Evolutionary conservation across 2,329 filamentous ascomycete species (phyloP), one percentile per base, ranked within the genome.

Genomic region (Ceratocystis cubensis): DNA sequence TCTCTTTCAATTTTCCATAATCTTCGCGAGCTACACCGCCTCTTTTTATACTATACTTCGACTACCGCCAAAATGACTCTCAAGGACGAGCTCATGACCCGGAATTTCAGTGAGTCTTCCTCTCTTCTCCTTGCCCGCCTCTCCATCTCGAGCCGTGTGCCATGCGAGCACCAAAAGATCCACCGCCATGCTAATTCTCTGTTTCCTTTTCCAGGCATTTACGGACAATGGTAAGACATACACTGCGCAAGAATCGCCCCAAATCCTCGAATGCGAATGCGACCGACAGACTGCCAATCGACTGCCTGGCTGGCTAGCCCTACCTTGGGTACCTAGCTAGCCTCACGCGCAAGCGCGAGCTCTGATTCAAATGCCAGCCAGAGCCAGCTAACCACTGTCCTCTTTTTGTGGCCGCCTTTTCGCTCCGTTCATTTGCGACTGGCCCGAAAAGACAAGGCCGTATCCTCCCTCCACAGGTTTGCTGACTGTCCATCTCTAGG

Each of bases 81-180:
- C 78, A 83, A 83, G 76, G 86, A 88, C 73, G 86, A 88, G 76
- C 87, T 89, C 74, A 82, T 82, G 74, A 87, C 85, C 69, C 81
- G 86, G 73, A 89, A 89, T 78, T 89, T 89, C 78, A 89, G 86
- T 88, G 80, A 73, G 85, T 78, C 66, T 66, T 46, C 69, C 69
- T 33, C 68, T 22, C 53, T 20, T 44, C 59, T 8, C 61, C 20
- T 46, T 15, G 25, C 22, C 10, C 46, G 41, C 15, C 17, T 22
- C 45, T 65, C 69, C 68, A 8, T 61, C 17, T n/a, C 17, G 15
- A n/a, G 15, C 17, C 6, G 44, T 20, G 7, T 62, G 69, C 69
- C 28, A 13, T 63, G 17, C 3, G 61, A 15, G 8, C 25, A n/a
- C 22, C 25, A 44, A 13, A 22, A 48, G 20, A 4, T 20, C 20